Evolutionary conservation across 1,284 basidiomycete genomes (phyloP).

Genomic region (Ustilago crameri): DNA sequence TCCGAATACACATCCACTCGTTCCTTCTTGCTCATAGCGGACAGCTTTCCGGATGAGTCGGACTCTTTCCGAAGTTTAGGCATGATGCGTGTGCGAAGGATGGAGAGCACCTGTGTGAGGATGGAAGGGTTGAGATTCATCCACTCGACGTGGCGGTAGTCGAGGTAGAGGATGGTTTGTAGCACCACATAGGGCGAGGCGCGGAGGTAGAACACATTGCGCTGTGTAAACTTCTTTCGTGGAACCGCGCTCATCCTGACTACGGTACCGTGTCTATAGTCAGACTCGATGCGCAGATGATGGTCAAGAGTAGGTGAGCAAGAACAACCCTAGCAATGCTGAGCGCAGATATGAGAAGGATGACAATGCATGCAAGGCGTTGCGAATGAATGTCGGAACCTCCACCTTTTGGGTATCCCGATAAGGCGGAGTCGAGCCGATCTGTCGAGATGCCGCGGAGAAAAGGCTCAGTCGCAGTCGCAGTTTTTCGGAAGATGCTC

Average conservation of each 20-base stretch:
- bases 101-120: conserved; percentile 57
- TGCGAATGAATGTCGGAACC: conserved; percentile 7
- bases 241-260: conserved; percentile 23
- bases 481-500: conserved; percentile 6
- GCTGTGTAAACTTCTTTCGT: conserved; percentile 54
- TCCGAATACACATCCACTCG: conserved; percentile 67
- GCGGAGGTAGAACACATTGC: conserved; percentile 69
- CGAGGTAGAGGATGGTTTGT: conserved; percentile 69
- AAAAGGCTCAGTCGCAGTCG: neutral
- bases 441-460: no score
- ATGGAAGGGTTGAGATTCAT: conserved; percentile 63
- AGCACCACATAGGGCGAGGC: conserved; percentile 67
- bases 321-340: neutral
- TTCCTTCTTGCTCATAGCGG: conserved; percentile 60
- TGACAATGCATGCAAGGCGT: conserved; percentile 5
- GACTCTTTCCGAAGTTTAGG: conserved; percentile 65
- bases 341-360: neutral
- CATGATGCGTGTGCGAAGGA: conserved; percentile 64
- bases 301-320: neutral
- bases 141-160: conserved; percentile 68
- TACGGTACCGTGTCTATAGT: neutral
- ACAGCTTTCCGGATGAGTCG: conserved; percentile 56
- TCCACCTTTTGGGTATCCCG: conserved; percentile 13
- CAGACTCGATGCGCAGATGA: no score
- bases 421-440: no score